Evolutionary conservation across 176 grass and related monocot genomes (phyloP).

Genomic region (Avena eriantha): DNA sequence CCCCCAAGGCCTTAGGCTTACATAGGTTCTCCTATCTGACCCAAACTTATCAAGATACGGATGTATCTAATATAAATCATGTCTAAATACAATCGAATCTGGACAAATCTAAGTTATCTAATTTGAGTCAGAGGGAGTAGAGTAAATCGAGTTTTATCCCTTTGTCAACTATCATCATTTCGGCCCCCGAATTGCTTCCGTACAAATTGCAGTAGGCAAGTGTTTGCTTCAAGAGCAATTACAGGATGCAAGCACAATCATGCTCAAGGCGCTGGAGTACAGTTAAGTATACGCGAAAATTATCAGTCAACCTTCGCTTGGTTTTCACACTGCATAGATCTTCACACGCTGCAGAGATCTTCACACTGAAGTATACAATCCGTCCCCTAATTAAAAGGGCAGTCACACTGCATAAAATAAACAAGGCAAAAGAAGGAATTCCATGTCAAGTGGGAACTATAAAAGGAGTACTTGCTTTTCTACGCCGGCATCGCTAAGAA

Average conservation of each 20-base stretch:
- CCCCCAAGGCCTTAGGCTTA: too few species aligned
- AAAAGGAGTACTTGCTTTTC: neutral
- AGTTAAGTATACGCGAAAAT: neutral
- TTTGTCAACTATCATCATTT: neutral
- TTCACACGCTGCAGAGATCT: too few species aligned
- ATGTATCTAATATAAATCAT: too few species aligned
- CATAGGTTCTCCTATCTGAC: too few species aligned
- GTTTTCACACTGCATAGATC: neutral
- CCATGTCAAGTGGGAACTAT: neutral
- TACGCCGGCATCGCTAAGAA: constrained; percentile 6
- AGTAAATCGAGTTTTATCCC: neutral
- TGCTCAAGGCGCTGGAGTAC: too few species aligned
- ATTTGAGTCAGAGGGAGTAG: too few species aligned
- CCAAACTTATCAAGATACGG: too few species aligned
- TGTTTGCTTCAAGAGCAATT: neutral
- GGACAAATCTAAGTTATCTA: too few species aligned
- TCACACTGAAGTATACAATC: too few species aligned
- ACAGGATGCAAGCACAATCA: neutral
- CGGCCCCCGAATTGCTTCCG: neutral
- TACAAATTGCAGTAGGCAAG: neutral
- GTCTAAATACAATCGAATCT: too few species aligned
- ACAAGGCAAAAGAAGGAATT: neutral
- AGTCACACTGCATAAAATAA: neutral
- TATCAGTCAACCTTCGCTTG: neutral
- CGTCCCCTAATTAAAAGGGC: too few species aligned